Conservation (phyloP, 1,139 yeast species). For the Taphrina communis region DNA sequence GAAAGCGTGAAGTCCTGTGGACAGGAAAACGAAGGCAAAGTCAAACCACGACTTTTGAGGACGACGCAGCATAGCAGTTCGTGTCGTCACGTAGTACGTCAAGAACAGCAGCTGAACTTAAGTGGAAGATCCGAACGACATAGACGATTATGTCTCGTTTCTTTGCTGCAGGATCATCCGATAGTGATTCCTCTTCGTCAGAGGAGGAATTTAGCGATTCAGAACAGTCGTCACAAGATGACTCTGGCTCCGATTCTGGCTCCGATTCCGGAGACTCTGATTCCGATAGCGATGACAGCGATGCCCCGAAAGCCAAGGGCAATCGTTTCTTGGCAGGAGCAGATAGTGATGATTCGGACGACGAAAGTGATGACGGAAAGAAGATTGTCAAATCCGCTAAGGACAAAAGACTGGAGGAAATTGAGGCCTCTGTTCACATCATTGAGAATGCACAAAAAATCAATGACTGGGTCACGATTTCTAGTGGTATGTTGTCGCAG, state of each 20-base stretch:
- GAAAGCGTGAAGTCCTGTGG: background rate
- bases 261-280: constrained; percentile 53
- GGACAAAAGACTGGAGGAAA: constrained; percentile 88
- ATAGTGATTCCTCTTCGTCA: constrained; percentile 61
- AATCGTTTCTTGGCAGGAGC: constrained; percentile 50
- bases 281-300: constrained; percentile 40
- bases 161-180: constrained; percentile 66
- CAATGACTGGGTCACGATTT: constrained; percentile 80
- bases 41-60: background rate
- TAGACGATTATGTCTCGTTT: constrained; percentile 67
- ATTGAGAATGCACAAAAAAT: constrained; percentile 73
- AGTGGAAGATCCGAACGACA: background rate
- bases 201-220: constrained; percentile 50
- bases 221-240: constrained; percentile 53
- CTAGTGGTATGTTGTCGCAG: constrained; percentile 49
- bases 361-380: constrained; percentile 69
- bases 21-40: background rate
- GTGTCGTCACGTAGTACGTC: background rate
- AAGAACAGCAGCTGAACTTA: background rate
- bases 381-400: constrained; percentile 91
- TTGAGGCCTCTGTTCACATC: constrained; percentile 68
- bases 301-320: constrained; percentile 56
- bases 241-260: constrained; percentile 52
- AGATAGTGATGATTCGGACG: constrained; percentile 61
- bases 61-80: constrained; percentile 7